Evolutionary conservation across 1,284 basidiomycete genomes (phyloP), one percentile per base, ranked within the genome.

Genomic region (Anthracocystis setariae): DNA sequence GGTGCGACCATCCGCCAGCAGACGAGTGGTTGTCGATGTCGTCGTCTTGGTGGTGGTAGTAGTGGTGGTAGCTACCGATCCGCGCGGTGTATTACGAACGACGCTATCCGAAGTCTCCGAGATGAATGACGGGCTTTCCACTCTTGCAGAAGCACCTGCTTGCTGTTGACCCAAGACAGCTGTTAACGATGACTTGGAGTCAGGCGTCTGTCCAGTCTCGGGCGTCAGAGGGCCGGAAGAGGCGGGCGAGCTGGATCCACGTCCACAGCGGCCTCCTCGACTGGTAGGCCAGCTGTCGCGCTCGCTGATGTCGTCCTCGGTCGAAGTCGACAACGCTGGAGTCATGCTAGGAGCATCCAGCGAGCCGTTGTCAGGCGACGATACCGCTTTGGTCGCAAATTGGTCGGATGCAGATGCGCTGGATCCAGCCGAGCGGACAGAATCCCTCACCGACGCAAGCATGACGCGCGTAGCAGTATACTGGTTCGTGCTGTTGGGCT

Each of bases 241-340:
- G 7, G 25, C 21, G 21, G 65, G 50, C 46, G 59, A 62, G n/a
- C 40, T 48, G 18, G 23, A 20, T 18, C 55, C 42, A 10, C 15
- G 42, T 2, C 43, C 42, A 27, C 17, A 45, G 12, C 47, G 50
- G 21, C 47, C 57, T 17, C 48, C 43, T 23, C 73, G 55, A 46
- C 69, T 73, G 21, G 60, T 69, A 8, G 75, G 75, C 75, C 75
- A 77, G 43, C 61, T 69, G 38, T 77, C 75, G 21, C 75, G 55
- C 57, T 77, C 75, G 37, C 61, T 50, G 5, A 45, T 32, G 20
- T 75, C 74, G 20, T 62, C 66, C 13, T 49, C 40, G 15, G 50
- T 54, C 21, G 68, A 57, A 10, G 38, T 40, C 2, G 68, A 66
- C 5, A 64, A 32, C 12, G 42, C 57, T 0, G 67, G 48, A 17